Percentiles rank a stretch among this genome's conserved stretches.
Evolutionary conservation across 495 filamentous ascomycete genomes (phyloP).

Genomic region (Penicillium cinerascens): DNA sequence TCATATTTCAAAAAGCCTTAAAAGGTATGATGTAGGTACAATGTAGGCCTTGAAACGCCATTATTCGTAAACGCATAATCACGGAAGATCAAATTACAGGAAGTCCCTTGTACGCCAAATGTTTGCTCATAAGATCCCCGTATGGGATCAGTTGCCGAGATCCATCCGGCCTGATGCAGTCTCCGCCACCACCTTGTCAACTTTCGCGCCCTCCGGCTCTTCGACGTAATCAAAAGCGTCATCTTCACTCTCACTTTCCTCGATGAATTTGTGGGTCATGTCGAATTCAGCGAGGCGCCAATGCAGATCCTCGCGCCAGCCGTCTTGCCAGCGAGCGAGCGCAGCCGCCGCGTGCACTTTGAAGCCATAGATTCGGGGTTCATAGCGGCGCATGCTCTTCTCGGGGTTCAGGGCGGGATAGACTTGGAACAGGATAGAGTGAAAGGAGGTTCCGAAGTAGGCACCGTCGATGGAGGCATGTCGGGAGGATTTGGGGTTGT

Average conservation of each 20-base stretch:
- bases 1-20: not conserved
- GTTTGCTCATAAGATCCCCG: constrained; percentile 16
- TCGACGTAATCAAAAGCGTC: constrained; percentile 49
- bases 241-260: constrained; percentile 51
- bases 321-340: constrained; percentile 86
- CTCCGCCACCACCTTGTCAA: constrained; percentile 34
- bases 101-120: constrained; percentile 34
- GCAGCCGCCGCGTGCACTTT: constrained; percentile 88
- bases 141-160: constrained; percentile 30
- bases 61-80: constrained; percentile 26
- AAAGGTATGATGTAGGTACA: constrained; percentile 25
- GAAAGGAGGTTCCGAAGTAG: constrained; percentile 96
- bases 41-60: constrained; percentile 24
- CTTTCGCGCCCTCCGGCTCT: constrained; percentile 27
- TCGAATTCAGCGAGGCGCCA: constrained; percentile 55
- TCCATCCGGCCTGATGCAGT: constrained; percentile 45
- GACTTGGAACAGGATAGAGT: constrained; percentile 98
- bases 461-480: constrained; percentile 94
- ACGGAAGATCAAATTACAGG: constrained; percentile 18
- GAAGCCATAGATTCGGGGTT: constrained; percentile 90
- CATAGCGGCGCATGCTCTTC: constrained; percentile 81
- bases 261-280: constrained; percentile 54
- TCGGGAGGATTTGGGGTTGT: constrained; percentile 97
- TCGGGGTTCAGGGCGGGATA: constrained; percentile 83
- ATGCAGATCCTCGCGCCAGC: constrained; percentile 72